Evolutionary conservation across 2,329 filamentous ascomycete genomes (phyloP), one percentile per base, ranked within the genome.

Genomic region (Elsinoe necatrix): DNA sequence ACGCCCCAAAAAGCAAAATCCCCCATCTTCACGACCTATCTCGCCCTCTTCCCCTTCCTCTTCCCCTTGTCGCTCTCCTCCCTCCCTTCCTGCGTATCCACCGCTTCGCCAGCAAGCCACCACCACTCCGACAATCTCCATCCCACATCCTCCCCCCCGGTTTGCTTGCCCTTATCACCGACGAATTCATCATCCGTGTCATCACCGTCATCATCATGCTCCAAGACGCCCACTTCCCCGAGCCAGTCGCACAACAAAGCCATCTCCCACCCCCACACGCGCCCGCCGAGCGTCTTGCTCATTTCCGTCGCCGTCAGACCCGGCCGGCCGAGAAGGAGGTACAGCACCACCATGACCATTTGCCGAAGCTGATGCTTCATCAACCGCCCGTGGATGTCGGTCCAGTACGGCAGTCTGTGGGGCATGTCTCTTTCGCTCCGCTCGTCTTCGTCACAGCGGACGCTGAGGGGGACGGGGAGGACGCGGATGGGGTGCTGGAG

Each of bases 351-450:
- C 3, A 80, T 77, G 3, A 89, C 67, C 9, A 85, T 75, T 60
- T 82, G 78, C 55, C 79, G 77, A 85, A 87, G 90, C 56, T 83
- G 77, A 0, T 73, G 69, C n/a, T 67, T 68, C 59, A 87, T 77
- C 0, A 80, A 63, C 4, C 77, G 72, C 6, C 80, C 83, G 59
- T 85, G 81, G 59, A 90, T 82, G 66, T 86, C 84, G 54, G 82
- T 79, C 87, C 87, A 91, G 54, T 88, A 77, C 0, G 87, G 87
- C 3, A 88, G 66, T 3, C 71, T 72, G 18, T 45, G 29, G 1
- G 45, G 25, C 8, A 6, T 3, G 4, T 3, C n/a, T 8, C n/a
- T 2, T n/a, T n/a, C n/a, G 31, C 16, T 27, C 5, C 11, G 12
- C 18, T 35, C 31, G 20, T 52, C 48, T 3, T 8, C 14, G 11